A percentile compares a stretch with the other conserved stretches of the same genome.
phyloP scores from a whole-genome alignment of 129 eudicot genomes.

The Dittrichia graveolens region DNA sequence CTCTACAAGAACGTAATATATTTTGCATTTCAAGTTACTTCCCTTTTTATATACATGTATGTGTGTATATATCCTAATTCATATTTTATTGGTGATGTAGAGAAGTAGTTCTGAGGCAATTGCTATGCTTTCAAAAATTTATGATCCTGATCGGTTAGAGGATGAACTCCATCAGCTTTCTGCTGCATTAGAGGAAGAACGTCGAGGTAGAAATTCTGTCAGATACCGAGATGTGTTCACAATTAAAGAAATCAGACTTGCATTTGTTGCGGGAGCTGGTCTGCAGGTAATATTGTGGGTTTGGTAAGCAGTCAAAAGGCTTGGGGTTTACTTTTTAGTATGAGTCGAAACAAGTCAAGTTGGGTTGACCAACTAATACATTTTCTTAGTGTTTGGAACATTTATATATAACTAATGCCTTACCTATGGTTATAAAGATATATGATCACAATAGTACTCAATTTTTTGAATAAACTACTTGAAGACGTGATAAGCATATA shows the following conservation, averaged over 20 bases:
- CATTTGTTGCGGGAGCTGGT: constrained; percentile 88
- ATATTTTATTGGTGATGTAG: constrained; percentile 25
- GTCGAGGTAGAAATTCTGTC: constrained; percentile 39
- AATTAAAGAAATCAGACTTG: constrained; percentile 67
- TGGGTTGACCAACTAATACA: background rate
- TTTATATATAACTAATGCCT: too few species aligned
- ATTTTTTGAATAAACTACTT: too few species aligned
- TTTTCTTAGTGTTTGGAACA: too few species aligned
- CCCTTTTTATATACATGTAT: background rate
- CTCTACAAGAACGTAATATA: constrained; percentile 53
- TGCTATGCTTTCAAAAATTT: constrained; percentile 76
- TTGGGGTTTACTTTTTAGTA: too few species aligned
- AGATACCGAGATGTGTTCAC: constrained; percentile 53
- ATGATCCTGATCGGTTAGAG: constrained; percentile 67
- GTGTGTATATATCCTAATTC: background rate
- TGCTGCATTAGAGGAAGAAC: constrained; percentile 60
- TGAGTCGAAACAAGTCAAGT: too few species aligned
- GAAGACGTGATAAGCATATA: too few species aligned
- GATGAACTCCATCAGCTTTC: constrained; percentile 75
- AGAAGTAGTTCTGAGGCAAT: constrained; percentile 67
- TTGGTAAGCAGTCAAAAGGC: constrained; percentile 2
- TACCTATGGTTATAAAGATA: too few species aligned
- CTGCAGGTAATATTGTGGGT: constrained; percentile 51
- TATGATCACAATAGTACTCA: too few species aligned
- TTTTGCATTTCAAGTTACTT: background rate